These are phyloP conservation scores for Russula sp. DNA, from an alignment of 768 basidiomycete species.

Conservation along the genomic window DNA sequence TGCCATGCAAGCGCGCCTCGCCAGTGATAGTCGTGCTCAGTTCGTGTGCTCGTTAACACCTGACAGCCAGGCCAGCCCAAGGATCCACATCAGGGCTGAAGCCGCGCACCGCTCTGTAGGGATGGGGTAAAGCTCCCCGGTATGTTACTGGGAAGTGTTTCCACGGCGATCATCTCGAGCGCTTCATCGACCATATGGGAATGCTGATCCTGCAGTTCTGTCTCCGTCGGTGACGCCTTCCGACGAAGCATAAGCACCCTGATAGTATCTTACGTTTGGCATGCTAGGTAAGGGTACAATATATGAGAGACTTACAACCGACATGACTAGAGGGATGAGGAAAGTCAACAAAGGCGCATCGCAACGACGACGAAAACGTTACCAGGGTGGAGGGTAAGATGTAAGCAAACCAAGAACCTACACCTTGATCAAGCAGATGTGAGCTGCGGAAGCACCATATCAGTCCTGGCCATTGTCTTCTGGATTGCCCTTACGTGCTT, in stretches of 20 bases:
- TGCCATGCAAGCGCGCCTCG: not conserved
- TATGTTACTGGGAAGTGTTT: not conserved
- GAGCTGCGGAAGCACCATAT: not conserved
- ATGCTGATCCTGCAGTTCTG: not conserved
- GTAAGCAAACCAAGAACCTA: slow-evolving; percentile 20
- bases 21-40: too few species aligned
- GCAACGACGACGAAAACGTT: not conserved
- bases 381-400: slow-evolving; percentile 17
- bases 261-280: not conserved
- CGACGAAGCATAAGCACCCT: slow-evolving; percentile 21
- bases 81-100: not conserved
- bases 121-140: not conserved
- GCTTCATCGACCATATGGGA: slow-evolving; percentile 14
- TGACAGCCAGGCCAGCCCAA: not conserved
- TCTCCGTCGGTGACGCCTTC: slow-evolving; percentile 14
- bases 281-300: not conserved
- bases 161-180: slow-evolving; percentile 8
- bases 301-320: slow-evolving; percentile 6
- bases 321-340: slow-evolving; percentile 6
- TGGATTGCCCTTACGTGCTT: not conserved
- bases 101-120: not conserved
- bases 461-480: not conserved
- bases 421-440: not conserved
- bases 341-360: not conserved
- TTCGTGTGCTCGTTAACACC: too few species aligned